phyloP scores from a whole-genome alignment of 2,329 filamentous ascomycete genomes.

The Aspergillus amoenus region DNA sequence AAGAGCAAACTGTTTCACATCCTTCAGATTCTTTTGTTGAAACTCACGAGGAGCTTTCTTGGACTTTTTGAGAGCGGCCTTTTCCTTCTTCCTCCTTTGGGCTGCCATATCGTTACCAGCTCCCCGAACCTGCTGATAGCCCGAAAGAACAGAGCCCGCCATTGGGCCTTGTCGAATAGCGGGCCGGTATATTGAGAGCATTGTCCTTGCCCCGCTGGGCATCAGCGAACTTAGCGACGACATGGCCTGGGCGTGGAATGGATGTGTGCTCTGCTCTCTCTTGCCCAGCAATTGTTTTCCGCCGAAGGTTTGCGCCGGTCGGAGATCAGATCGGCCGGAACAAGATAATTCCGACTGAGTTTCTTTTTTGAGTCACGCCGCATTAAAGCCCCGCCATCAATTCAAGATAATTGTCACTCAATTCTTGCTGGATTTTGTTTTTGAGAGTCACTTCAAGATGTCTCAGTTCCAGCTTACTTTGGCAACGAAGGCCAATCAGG shows the following conservation, averaged over 20 bases:
- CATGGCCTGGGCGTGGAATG: constrained; percentile 24
- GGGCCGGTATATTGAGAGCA: constrained; percentile 34
- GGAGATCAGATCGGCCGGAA: constrained; percentile 25
- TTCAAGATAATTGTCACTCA: constrained; percentile 6
- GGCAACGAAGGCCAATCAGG: constrained; percentile 42
- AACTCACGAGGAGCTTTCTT: constrained; percentile 68
- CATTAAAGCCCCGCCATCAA: constrained; percentile 21
- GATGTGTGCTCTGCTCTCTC: background rate
- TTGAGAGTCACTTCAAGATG: constrained; percentile 26
- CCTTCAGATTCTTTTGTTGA: constrained; percentile 61
- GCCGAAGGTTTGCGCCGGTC: constrained; percentile 25
- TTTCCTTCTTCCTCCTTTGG: constrained; percentile 46
- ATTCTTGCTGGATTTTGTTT: constrained; percentile 1
- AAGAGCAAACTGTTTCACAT: constrained; percentile 72
- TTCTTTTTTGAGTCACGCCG: constrained; percentile 9
- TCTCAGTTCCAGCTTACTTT: constrained; percentile 35
- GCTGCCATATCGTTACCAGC: constrained; percentile 36
- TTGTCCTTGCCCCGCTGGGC: constrained; percentile 35
- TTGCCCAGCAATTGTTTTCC: constrained; percentile 30
- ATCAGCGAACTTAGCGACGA: constrained; percentile 34
- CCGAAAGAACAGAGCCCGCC: constrained; percentile 28
- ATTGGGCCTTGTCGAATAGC: constrained; percentile 31
- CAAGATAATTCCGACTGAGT: constrained; percentile 29
- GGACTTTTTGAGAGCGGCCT: constrained; percentile 53
- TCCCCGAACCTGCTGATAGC: constrained; percentile 37